These are phyloP conservation scores for Candida hispaniensis DNA, from an alignment of 805 yeast species.

Conservation along the genomic window DNA sequence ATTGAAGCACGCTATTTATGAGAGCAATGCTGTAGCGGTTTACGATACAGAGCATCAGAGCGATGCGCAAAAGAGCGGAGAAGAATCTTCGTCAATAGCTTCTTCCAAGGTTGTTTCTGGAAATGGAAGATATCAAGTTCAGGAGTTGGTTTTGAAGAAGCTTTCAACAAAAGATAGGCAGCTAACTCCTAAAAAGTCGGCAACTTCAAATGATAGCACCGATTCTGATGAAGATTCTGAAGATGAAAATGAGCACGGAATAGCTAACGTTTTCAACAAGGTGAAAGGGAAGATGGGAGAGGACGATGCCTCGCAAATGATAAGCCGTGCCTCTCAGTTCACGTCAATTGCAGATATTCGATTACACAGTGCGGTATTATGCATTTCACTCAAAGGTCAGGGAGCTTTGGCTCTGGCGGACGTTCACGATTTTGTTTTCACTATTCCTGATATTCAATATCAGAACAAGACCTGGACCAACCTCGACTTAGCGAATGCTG, in stretches of 20 bases:
- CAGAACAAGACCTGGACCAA: conserved; percentile 60
- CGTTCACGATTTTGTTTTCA: conserved; percentile 60
- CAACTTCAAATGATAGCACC: background rate
- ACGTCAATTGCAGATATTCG: conserved; percentile 54
- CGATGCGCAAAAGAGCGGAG: conserved; percentile 5
- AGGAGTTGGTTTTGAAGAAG: no score
- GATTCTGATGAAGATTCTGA: conserved; percentile 8
- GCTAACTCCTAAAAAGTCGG: conserved; percentile 2
- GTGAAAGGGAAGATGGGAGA: conserved; percentile 17
- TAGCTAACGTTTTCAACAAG: no score
- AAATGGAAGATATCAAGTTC: conserved; percentile 13
- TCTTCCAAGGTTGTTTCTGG: conserved; percentile 4
- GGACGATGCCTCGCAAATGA: conserved; percentile 50
- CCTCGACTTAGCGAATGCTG: conserved; percentile 49
- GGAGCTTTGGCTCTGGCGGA: conserved; percentile 61
- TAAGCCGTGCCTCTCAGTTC: conserved; percentile 60
- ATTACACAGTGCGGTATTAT: conserved; percentile 41
- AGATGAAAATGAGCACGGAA: conserved; percentile 2
- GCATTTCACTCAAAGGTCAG: conserved; percentile 67
- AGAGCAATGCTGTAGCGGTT: conserved; percentile 18
- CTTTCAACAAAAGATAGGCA: no score
- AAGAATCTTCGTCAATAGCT: conserved; percentile 15
- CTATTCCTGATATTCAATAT: conserved; percentile 51
- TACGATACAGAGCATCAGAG: conserved; percentile 15
- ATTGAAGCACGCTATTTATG: conserved; percentile 18